Evolutionary conservation across 2,329 filamentous ascomycete species (phyloP).

Genomic region (Laburnicola sp.): DNA sequence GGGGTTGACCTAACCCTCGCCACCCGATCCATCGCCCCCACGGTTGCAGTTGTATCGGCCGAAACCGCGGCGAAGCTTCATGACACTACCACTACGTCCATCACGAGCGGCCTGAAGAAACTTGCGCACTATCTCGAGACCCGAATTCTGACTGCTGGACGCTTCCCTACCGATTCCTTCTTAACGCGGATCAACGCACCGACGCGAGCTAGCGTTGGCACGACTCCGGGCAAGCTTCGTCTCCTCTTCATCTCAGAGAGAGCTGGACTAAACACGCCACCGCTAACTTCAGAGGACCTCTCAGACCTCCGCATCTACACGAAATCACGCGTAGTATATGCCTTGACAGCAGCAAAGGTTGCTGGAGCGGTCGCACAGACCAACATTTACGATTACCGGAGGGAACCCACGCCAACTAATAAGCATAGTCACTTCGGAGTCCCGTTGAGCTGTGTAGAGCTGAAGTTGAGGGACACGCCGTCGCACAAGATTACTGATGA

Average conservation of each 20-base stretch:
- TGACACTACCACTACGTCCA: constrained; percentile 60
- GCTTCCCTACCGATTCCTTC: constrained; percentile 69
- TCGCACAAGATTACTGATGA: constrained; percentile 66
- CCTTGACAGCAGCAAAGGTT: constrained; percentile 78
- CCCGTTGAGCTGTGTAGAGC: constrained; percentile 77
- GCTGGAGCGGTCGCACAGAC: constrained; percentile 89
- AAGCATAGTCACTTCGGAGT: constrained; percentile 74
- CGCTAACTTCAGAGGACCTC: constrained; percentile 69
- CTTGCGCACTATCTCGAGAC: constrained; percentile 73
- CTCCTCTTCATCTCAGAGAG: constrained; percentile 79
- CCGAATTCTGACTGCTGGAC: constrained; percentile 70
- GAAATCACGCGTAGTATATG: constrained; percentile 79
- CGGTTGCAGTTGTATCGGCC: constrained; percentile 77
- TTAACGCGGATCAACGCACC: constrained; percentile 65
- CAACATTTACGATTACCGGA: constrained; percentile 81
- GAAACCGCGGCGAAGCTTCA: constrained; percentile 72
- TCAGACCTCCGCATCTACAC: constrained; percentile 83
- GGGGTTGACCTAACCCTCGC: constrained; percentile 72
- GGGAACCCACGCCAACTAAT: constrained; percentile 47
- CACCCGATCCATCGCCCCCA: constrained; percentile 75
- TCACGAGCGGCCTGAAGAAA: constrained; percentile 66
- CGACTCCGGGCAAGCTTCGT: constrained; percentile 72
- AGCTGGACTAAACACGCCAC: constrained; percentile 62
- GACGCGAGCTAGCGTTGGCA: constrained; percentile 62
- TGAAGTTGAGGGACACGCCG: constrained; percentile 69